These are phyloP conservation scores for Phytopythium cucurbitacearum DNA, from an alignment of 352 stramenopile genomes.

Conservation along the genomic window DNA sequence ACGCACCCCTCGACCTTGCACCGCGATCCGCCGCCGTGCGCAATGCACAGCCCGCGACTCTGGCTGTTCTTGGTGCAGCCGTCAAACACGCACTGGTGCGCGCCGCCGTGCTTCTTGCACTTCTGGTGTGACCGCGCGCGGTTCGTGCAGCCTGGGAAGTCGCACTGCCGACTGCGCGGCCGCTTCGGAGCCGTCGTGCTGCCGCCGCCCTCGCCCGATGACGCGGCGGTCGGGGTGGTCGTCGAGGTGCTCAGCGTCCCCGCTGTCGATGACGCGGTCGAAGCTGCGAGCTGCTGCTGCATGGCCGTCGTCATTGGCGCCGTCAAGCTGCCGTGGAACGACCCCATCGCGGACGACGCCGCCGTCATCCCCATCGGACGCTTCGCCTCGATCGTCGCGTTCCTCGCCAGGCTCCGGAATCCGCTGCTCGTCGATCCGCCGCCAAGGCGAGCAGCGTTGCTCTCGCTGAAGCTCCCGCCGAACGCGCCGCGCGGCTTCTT, in stretches of 20 bases:
- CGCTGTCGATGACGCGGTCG: conserved; percentile 9
- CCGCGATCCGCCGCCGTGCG: conserved; percentile 73
- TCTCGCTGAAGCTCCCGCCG: conserved; percentile 7
- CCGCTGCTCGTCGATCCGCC: conserved; percentile 5
- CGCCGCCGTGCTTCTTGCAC: conserved; percentile 88
- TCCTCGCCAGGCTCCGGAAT: conserved; percentile 33
- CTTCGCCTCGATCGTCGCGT: conserved; percentile 37
- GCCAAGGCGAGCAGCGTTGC: conserved; percentile 6
- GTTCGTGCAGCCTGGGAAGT: conserved; percentile 71
- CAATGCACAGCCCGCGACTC: conserved; percentile 81
- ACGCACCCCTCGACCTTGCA: conserved; percentile 79
- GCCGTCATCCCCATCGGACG: conserved; percentile 12
- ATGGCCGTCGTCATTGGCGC: conserved; percentile 4
- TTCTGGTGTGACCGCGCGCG: conserved; percentile 81
- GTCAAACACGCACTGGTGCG: conserved; percentile 79
- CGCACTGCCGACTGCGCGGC: conserved; percentile 57
- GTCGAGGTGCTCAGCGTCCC: not conserved
- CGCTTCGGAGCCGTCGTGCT: conserved; percentile 14
- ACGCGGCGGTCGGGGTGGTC: not conserved
- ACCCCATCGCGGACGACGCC: conserved; percentile 6
- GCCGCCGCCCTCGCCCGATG: conserved; percentile 10
- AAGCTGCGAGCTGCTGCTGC: conserved; percentile 1
- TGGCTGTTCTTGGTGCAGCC: conserved; percentile 87
- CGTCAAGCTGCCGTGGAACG: conserved; percentile 12
- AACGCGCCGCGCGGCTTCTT: conserved; percentile 8